Evolutionary conservation across 495 filamentous ascomycete genomes (phyloP).

Genomic region (Penicillium daleae): DNA sequence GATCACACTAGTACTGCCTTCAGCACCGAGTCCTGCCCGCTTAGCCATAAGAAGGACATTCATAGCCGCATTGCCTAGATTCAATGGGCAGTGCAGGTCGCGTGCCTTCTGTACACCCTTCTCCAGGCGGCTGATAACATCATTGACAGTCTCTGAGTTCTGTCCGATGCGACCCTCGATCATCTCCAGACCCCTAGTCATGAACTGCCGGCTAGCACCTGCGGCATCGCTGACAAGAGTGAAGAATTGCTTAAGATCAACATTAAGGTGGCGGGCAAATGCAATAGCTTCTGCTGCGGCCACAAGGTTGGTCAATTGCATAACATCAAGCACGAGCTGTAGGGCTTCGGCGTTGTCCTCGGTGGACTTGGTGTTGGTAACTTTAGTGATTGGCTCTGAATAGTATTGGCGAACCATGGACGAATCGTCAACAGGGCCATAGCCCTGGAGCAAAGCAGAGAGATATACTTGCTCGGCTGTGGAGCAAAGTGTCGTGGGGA

Average conservation of each 20-base stretch:
- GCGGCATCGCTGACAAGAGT: conserved; percentile 72
- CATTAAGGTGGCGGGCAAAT: conserved; percentile 63
- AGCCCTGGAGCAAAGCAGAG: conserved; percentile 61
- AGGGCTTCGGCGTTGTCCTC: conserved; percentile 41
- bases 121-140: conserved; percentile 61
- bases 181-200: conserved; percentile 60
- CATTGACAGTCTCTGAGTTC: conserved; percentile 54
- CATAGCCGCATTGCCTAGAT: conserved; percentile 48
- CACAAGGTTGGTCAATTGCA: conserved; percentile 67
- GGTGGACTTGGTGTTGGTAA: conserved; percentile 27
- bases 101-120: conserved; percentile 62
- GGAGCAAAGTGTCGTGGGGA: conserved; percentile 72
- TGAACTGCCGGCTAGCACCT: conserved; percentile 65
- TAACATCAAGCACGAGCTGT: conserved; percentile 60
- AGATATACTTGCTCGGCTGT: conserved; percentile 73
- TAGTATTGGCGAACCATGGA: conserved; percentile 67
- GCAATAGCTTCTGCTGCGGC: conserved; percentile 67
- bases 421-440: conserved; percentile 69
- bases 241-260: conserved; percentile 68
- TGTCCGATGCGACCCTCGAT: conserved; percentile 38
- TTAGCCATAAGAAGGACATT: conserved; percentile 43
- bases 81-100: conserved; percentile 47
- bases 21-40: conserved; percentile 35
- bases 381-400: conserved; percentile 43
- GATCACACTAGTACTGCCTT: conserved; percentile 42